These are phyloP conservation scores for Yamadazyma buinensis DNA, from an alignment of 1,139 yeast genomes.

Conservation along the genomic window DNA sequence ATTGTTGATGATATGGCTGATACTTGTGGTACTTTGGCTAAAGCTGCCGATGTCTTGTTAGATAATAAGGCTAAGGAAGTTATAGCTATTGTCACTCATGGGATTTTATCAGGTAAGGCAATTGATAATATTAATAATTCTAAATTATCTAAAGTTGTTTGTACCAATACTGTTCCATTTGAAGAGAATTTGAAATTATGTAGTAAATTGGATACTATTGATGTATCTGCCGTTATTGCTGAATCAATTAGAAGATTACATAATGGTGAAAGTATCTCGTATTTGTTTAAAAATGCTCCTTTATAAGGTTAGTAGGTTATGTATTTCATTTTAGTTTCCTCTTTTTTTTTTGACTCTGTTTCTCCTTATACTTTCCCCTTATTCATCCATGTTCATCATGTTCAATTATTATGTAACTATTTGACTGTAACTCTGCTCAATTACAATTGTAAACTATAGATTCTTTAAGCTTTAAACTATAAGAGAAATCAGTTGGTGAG, in stretches of 20 bases:
- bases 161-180: conserved; percentile 76
- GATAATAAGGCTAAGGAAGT: conserved; percentile 68
- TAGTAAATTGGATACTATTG: conserved; percentile 62
- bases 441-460: too few relatives aligned
- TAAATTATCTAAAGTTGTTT: conserved; percentile 57
- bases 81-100: conserved; percentile 76
- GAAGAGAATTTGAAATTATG: conserved; percentile 47
- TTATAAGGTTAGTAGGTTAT: conserved; percentile 14
- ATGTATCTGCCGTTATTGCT: conserved; percentile 69
- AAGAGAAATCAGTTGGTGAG: too few relatives aligned
- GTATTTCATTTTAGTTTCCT: too few relatives aligned
- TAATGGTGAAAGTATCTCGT: conserved; percentile 79
- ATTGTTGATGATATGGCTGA: conserved; percentile 84
- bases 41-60: conserved; percentile 65
- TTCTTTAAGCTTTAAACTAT: too few relatives aligned
- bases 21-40: conserved; percentile 77
- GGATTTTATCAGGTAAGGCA: conserved; percentile 72
- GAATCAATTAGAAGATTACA: conserved; percentile 80
- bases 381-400: too few relatives aligned
- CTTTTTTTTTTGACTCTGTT: background rate
- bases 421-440: too few relatives aligned
- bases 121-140: conserved; percentile 57
- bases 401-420: too few relatives aligned
- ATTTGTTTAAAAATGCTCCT: conserved; percentile 58
- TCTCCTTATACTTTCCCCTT: too few relatives aligned